Base-by-base conservation (phyloP, 2,329 filamentous ascomycete genomes). In the Ophiostoma sp. region DNA sequence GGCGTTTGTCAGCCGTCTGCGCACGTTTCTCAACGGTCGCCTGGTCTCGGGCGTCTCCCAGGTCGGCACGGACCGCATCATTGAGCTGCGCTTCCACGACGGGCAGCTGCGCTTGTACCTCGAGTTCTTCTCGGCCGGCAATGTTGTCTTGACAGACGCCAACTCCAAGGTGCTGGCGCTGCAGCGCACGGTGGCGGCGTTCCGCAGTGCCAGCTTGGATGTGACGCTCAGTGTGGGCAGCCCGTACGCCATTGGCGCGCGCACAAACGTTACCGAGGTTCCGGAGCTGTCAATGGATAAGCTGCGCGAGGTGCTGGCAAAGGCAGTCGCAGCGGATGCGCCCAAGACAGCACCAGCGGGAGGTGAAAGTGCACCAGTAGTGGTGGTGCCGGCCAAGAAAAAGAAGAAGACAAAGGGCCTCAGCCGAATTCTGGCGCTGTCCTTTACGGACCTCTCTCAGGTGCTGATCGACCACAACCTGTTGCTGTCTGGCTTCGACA, bases 41-140 rank as follows among this genome's bases (percentile, higher is more conserved):
- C 87, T 95, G 73, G 89, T 97, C 73, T 97, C 95, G 0, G 86
- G 88, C 0, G 89, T 99, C 11, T 84, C 87, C 1, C 96, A 99
- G 82, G 88, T 99, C 69, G 96, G 96, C 68, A 98, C 95, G 1
- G 96, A 99, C 81, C 89, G 96, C 71, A 92, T 99, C 75, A 91
- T 99, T 71, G 94, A 98, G 80, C 90, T 99, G 71, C 88, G 92
- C 78, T 98, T 99, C 80, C 97, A 93, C 78, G 94, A 98, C 84
- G 96, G 96, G 12, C 87, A 91, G 77, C 98, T 97, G 80, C 88
- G 92, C 57, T 82, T 99, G 28, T 98, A 94, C 80, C 85, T 99
- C 36, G 96, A 99, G 83, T 99, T 99, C 84, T 99, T 97, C 80
- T 95, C 96, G 0, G 84, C 93, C 70, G 96, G 96, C 63, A 99